phyloP scores from a whole-genome alignment of 805 yeast genomes.

The Zygotorulaspora sp. region DNA sequence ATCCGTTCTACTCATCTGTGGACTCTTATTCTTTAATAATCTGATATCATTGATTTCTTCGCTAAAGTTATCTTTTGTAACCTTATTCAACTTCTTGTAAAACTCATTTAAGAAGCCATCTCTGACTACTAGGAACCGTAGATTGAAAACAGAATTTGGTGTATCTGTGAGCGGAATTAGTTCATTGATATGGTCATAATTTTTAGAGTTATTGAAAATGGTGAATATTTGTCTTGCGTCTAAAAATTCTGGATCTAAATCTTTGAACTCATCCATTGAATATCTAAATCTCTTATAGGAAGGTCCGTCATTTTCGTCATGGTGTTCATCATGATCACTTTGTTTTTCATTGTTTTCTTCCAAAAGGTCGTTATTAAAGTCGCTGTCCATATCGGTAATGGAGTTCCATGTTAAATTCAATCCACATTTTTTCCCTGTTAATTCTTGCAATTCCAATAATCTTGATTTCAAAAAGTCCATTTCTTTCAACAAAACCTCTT shows the following conservation, averaged over 20 bases:
- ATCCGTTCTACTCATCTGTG: slow-evolving; percentile 7
- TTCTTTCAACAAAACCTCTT: slow-evolving; percentile 27
- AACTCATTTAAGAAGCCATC: slow-evolving; percentile 26
- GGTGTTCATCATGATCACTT: slow-evolving; percentile 3
- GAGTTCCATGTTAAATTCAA: slow-evolving; percentile 16
- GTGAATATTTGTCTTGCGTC: slow-evolving; percentile 23
- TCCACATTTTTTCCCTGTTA: slow-evolving; percentile 27
- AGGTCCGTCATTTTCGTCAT: slow-evolving; percentile 5
- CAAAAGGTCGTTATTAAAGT: slow-evolving; percentile 5
- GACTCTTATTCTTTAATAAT: slow-evolving; percentile 9
- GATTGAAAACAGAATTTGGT: slow-evolving; percentile 25
- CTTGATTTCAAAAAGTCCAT: slow-evolving; percentile 28
- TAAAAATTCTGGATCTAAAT: slow-evolving; percentile 29
- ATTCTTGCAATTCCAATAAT: slow-evolving; percentile 28
- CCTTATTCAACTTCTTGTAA: slow-evolving; percentile 13
- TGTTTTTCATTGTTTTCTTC: slow-evolving; percentile 8
- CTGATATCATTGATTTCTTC: slow-evolving; percentile 14
- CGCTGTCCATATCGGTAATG: slow-evolving; percentile 2
- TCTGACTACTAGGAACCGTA: slow-evolving; percentile 21
- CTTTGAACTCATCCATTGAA: slow-evolving; percentile 24
- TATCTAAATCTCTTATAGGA: slow-evolving; percentile 7
- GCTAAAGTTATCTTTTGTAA: slow-evolving; percentile 15
- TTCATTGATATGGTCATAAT: slow-evolving; percentile 8
- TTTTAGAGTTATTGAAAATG: slow-evolving; percentile 11
- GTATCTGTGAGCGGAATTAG: slow-evolving; percentile 18